Percentiles rank a stretch among this genome's conserved stretches.
These are phyloP conservation scores for Camellia granthamiana DNA, from an alignment of 148 eudicot genomes.

Conservation along the genomic window DNA sequence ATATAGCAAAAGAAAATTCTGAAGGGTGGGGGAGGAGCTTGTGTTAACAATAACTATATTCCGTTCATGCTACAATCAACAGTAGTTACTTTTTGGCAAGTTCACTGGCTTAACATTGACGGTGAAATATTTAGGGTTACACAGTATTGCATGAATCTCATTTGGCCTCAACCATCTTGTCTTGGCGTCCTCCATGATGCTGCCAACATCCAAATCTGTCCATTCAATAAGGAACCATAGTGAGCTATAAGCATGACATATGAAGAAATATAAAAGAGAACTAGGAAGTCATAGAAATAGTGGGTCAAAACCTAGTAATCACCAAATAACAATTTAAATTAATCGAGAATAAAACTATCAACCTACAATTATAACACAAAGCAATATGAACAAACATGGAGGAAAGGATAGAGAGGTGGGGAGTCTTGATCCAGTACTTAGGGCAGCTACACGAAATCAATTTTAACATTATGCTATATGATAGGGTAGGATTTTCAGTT, in stretches of 20 bases:
- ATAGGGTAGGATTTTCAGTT: neutral
- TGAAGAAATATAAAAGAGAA: neutral
- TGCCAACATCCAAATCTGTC: slow-evolving; percentile 77
- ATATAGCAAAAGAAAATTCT: neutral
- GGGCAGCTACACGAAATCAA: neutral
- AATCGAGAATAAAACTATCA: neutral
- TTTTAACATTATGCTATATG: neutral
- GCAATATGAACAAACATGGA: neutral
- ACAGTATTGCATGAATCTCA: slow-evolving; percentile 89
- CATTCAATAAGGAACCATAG: slow-evolving; percentile 10
- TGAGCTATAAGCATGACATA: slow-evolving; percentile 8
- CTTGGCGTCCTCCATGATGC: slow-evolving; percentile 68
- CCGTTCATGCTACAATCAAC: slow-evolving; percentile 1
- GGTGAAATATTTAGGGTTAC: slow-evolving; percentile 59
- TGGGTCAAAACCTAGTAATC: neutral
- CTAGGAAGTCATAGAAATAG: neutral
- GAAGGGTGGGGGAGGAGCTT: neutral
- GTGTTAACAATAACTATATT: neutral
- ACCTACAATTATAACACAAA: neutral
- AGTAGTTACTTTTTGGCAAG: slow-evolving; percentile 61
- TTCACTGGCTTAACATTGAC: slow-evolving; percentile 76
- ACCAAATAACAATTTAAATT: neutral
- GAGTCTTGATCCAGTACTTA: neutral
- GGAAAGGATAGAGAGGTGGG: neutral
- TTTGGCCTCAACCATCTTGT: slow-evolving; percentile 93